A percentile compares a stretch with the other conserved stretches of the same genome.
Conservation (phyloP, 306 rosid species). For the Trichosanthes truncata region DNA sequence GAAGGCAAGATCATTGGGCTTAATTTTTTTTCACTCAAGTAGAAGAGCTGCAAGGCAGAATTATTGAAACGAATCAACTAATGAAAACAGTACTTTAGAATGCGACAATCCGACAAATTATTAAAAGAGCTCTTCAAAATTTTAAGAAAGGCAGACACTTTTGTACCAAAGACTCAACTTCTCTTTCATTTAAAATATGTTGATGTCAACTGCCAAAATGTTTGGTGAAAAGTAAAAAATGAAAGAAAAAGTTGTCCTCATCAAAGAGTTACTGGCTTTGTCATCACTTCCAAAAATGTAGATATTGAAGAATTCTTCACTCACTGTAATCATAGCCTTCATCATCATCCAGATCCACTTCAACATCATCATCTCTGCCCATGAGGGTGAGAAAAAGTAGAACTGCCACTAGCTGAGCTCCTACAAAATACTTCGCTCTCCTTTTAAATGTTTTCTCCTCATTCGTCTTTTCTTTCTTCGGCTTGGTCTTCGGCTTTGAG, state of each 20-base stretch:
- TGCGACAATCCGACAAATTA: neutral
- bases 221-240: neutral
- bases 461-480: conserved; percentile 72
- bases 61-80: neutral
- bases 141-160: neutral
- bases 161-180: no score
- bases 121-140: neutral
- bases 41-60: neutral
- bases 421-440: conserved; percentile 64
- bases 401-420: conserved; percentile 58
- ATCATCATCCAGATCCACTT: conserved; percentile 48
- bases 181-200: neutral
- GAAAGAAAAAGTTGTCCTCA: neutral
- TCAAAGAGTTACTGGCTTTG: neutral
- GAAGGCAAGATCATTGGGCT: no score
- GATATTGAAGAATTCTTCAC: neutral
- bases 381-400: conserved; percentile 65
- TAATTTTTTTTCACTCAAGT: no score
- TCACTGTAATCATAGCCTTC: conserved; percentile 28
- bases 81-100: neutral
- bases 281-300: neutral
- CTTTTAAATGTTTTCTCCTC: conserved; percentile 72
- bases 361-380: conserved; percentile 42
- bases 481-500: conserved; percentile 55
- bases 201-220: neutral